Evolutionary conservation across 495 filamentous ascomycete species (phyloP), one percentile per base, ranked within the genome.

Genomic region (Podospora conica): DNA sequence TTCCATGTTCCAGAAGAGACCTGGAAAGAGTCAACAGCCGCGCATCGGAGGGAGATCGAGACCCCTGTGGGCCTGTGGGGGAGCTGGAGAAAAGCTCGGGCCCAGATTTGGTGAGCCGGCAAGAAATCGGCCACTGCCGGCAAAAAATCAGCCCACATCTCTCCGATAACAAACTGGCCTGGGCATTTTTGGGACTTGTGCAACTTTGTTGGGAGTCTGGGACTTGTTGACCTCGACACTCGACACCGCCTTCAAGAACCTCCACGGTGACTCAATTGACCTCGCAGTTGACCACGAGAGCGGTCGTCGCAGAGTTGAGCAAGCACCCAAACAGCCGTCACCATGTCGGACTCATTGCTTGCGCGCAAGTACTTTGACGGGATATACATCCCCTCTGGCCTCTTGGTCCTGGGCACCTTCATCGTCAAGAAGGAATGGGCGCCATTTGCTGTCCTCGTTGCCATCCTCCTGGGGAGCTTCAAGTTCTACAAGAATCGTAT

Each of bases 321-420:
- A 48, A 15, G 18, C 20, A 66, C 11, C 40, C 33, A 63, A 23
- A 58, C 18, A 25, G 29, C 58, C 59, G 21, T 12, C 53, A 71
- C 27, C 31, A 76, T 76, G 74, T 27, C 66, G 62, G 71, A 74
- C 25, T 72, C 74, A 12, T 58, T 75, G 22, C 66, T 73, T 22
- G 73, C 80, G 61, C 76, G 71, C 68, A 71, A 74, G 64, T 83
- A 82, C 69, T 74, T 95, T 71, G 86, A 89, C 74, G 89, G 89
- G 69, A 85, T 94, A 69, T 92, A 95, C 74, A 88, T 96, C 70
- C 94, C 94, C 63, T 88, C 89, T n/a, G 88, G 85, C 65, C 83
- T 97, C 40, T 79, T 97, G 48, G 79, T 97, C 60, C 77, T 91
- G 23, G 92, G 90, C 69, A 86, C 85, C 53, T 85, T 85, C 65